These are phyloP conservation scores for Fraxinus latifolia DNA, from an alignment of 305 asterid genomes.

Conservation along the genomic window DNA sequence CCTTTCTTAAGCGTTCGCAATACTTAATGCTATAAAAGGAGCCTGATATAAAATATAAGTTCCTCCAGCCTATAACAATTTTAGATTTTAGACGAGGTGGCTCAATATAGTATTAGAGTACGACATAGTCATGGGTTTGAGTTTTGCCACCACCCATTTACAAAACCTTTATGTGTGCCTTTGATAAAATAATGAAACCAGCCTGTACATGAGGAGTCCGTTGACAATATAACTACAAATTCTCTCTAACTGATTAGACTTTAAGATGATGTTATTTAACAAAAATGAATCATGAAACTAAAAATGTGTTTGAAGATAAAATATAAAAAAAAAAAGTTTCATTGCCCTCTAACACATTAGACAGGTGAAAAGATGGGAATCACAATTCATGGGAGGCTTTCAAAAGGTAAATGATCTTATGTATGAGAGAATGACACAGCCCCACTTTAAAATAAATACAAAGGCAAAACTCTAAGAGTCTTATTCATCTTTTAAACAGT, in stretches of 20 bases:
- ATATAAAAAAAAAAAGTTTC: background rate
- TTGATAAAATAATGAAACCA: background rate
- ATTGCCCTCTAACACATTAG: background rate
- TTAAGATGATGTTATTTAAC: background rate
- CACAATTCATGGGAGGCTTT: background rate
- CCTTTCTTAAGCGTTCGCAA: background rate
- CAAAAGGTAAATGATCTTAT: background rate
- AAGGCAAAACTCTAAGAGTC: background rate
- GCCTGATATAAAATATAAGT: background rate
- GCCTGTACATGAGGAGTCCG: background rate
- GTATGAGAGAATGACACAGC: background rate
- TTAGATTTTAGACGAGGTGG: background rate
- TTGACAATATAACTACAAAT: background rate
- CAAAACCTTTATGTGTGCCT: background rate
- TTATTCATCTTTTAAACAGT: conserved; percentile 9
- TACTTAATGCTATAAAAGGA: background rate
- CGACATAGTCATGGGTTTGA: background rate
- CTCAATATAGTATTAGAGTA: background rate
- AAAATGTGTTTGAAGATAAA: background rate
- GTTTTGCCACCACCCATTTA: background rate
- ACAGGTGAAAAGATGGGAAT: background rate
- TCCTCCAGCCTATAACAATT: background rate
- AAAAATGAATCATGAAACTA: background rate
- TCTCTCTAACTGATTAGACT: background rate
- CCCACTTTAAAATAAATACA: background rate